These are phyloP conservation scores for Globisporangium spinosum DNA, from an alignment of 352 stramenopile species.

Conservation along the genomic window DNA sequence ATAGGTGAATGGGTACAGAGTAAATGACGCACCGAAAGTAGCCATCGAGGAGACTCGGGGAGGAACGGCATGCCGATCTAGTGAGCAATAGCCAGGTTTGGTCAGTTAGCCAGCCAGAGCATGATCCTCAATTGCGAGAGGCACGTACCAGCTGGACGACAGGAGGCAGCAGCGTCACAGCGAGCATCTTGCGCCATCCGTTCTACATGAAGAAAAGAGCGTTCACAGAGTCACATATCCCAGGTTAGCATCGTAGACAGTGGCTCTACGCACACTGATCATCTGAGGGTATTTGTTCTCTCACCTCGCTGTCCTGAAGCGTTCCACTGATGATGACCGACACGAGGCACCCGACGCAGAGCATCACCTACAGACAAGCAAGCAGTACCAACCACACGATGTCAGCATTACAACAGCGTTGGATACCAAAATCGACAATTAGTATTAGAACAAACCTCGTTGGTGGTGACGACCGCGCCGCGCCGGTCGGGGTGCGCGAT, in stretches of 20 bases:
- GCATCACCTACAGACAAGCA: slow-evolving; percentile 41
- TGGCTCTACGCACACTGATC: not conserved
- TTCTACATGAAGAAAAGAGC: slow-evolving; percentile 21
- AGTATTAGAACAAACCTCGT: slow-evolving; percentile 30
- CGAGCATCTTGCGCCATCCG: slow-evolving; percentile 63
- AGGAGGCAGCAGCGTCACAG: slow-evolving; percentile 55
- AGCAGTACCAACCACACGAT: not conserved
- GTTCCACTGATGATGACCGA: slow-evolving; percentile 50
- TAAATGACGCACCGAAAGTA: slow-evolving; percentile 39
- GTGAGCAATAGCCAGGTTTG: not conserved
- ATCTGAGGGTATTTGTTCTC: not conserved
- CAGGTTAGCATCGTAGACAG: not conserved
- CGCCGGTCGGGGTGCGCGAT: slow-evolving; percentile 53
- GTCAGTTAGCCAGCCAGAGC: not conserved
- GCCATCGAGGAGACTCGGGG: slow-evolving; percentile 64
- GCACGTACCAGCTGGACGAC: slow-evolving; percentile 52
- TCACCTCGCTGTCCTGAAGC: slow-evolving; percentile 34
- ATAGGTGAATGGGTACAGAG: not conserved
- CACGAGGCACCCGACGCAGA: slow-evolving; percentile 65
- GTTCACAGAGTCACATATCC: not conserved
- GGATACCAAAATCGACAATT: not conserved
- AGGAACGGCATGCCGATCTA: slow-evolving; percentile 67
- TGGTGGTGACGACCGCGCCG: slow-evolving; percentile 55
- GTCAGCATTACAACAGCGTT: not conserved
- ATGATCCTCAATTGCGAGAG: no score